Base-by-base conservation (phyloP, 495 filamentous ascomycete genomes). In the Immersiella caudata region DNA sequence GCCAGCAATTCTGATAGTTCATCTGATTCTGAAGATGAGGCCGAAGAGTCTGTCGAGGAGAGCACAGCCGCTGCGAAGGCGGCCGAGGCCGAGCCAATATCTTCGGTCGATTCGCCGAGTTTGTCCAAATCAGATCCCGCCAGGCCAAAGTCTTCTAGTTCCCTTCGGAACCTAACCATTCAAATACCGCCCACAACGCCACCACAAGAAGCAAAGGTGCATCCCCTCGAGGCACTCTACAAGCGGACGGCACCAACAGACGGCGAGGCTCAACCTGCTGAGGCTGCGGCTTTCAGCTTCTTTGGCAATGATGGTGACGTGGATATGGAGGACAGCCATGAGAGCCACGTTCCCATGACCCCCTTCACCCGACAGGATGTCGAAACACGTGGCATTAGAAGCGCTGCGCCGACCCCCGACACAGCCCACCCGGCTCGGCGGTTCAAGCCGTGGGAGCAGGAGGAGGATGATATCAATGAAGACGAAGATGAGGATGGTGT, bases 371-470 rank as follows among this genome's bases (percentile, higher is more conserved):
- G 89, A 65, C 85, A 86, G 65, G 93, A 97, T 66, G 82, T 94
- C 12, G 89, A 92, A 70, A 83, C 82, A 63, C 86, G 93, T 46
- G 87, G 87, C 20, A 69, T 91, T 18, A 83, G 93, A 52, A 96
- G 93, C 71, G 94, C 94, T 12, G 95, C 95, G 0, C 95, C 95
- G 1, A 98, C 95, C 0, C 95, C 95, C 0, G 95, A 99, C 72
- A 98, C 95, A 0, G 91, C 92, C n/a, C 85, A 91, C 64, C 87
- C 89, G 21, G 85, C 80, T 33, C 83, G 84, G 21, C 79, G 83
- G 46, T 85, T 84, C 64, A 82, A 81, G 67, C 75, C 83, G 6
- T 86, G 84, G 84, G 77, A 74, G 20, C 73, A 75, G 0, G 79
- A 80, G 2, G 74, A 75, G 16, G 79, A 73, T 3, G 74, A 78